Base-by-base conservation (phyloP, 2,329 filamentous ascomycete genomes). In the Verticillium isaacii region DNA sequence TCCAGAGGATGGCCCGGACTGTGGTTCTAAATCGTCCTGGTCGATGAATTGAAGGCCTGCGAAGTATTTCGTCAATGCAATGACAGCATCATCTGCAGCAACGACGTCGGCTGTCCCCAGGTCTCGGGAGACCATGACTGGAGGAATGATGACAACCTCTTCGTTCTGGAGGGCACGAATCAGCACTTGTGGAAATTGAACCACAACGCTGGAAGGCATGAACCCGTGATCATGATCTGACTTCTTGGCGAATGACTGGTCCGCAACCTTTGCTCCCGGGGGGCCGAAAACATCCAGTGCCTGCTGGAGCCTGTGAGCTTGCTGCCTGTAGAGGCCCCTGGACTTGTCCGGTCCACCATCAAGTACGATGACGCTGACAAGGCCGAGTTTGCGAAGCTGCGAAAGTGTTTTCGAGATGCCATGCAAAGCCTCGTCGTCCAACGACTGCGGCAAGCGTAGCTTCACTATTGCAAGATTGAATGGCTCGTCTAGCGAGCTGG, bases 371-470 rank as follows among this genome's bases (percentile, higher is more conserved):
- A 93, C 86, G 63, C 92, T 93, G 58, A 87, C 82, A 67, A 99
- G 83, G 2, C 95, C 94, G 15, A 99, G 83, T 59, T 89, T 87
- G 45, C 88, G 86, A 58, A 99, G 85, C 73, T 97, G 94, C 34
- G 89, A 88, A 50, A 99, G 77, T 0, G 95, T 98, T 72, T 89
- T 87, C 5, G 89, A 92, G 62, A 98, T 86, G 1, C 92, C 93
- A 56, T 83, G 76, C 12, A 98, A 72, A 0, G 86, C 90, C 2
- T 79, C 76, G 63, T 93, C 84, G 68, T 91, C 83, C 56, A 96
- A 82, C 1, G 81, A 75, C 68, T 96, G 89, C 0, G 92, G 89
- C 54, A 85, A 84, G 60, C 90, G 86, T 60, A 99, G 81, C 75
- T 96, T 97, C 66, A 97, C 88, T 61, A 99, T 78, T 17, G 95